Percentiles rank a stretch among this genome's conserved stretches.
Conservation (phyloP, 306 rosid species). For the Corylus avellana region DNA sequence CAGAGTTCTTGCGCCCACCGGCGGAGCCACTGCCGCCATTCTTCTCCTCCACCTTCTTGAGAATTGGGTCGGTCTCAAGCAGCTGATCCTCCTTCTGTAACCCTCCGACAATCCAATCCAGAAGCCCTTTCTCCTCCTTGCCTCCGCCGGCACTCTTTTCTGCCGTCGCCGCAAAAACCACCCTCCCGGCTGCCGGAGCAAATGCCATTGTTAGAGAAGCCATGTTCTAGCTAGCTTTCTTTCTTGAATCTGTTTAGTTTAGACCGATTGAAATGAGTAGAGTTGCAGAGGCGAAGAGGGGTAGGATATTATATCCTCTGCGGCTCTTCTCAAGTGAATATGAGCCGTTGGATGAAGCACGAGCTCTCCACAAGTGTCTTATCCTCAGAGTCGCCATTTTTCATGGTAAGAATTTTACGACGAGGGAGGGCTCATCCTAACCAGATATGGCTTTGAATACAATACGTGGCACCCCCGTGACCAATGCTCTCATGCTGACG, state of each 20-base stretch:
- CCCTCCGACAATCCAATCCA: conserved; percentile 79
- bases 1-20: conserved; percentile 50
- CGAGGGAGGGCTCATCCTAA: conserved; percentile 31
- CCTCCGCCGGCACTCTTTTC: conserved; percentile 57
- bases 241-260: background rate
- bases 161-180: conserved; percentile 59
- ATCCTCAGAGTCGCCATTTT: conserved; percentile 39
- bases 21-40: conserved; percentile 27
- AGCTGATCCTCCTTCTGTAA: conserved; percentile 73
- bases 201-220: conserved; percentile 71
- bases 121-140: conserved; percentile 66
- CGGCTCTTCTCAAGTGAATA: conserved; percentile 20
- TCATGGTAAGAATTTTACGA: conserved; percentile 15
- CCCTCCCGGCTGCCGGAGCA: conserved; percentile 48
- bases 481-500: conserved; percentile 23
- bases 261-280: conserved; percentile 5
- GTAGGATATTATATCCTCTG: conserved; percentile 35
- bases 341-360: conserved; percentile 44
- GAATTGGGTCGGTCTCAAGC: conserved; percentile 71
- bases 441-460: conserved; percentile 30
- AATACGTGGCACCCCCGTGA: conserved; percentile 39
- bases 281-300: background rate
- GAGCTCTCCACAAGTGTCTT: conserved; percentile 75
- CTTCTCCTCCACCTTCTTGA: conserved; percentile 78
- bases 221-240: conserved; percentile 36